Percentiles rank a stretch among this genome's conserved stretches.
Evolutionary conservation across 257 asterid genomes (phyloP).

Genomic region (Handroanthus guayacan): DNA sequence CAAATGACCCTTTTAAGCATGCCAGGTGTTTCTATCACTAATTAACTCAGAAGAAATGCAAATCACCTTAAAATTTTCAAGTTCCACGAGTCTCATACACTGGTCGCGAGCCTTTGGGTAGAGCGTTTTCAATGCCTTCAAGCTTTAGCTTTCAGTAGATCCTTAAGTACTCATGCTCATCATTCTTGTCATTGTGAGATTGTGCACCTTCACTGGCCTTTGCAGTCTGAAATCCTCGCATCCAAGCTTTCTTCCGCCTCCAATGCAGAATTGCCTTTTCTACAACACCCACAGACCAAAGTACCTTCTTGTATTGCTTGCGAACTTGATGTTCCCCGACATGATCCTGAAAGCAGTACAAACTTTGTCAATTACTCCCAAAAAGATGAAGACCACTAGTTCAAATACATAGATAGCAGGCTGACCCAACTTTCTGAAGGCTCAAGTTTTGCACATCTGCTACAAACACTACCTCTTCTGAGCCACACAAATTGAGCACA

Average conservation of each 20-base stretch:
- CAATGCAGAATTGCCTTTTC: slow-evolving; percentile 46
- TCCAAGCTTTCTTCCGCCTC: slow-evolving; percentile 43
- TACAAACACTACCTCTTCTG: background rate
- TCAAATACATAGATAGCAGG: background rate
- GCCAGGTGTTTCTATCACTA: background rate
- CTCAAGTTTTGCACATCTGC: background rate
- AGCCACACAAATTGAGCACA: background rate
- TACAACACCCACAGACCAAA: slow-evolving; percentile 42
- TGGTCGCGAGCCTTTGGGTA: slow-evolving; percentile 45
- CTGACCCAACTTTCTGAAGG: background rate
- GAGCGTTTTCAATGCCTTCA: slow-evolving; percentile 40
- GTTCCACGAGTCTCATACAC: slow-evolving; percentile 37
- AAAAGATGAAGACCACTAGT: background rate
- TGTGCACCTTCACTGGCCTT: slow-evolving; percentile 5
- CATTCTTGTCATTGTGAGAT: slow-evolving; percentile 32
- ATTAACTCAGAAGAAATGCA: background rate
- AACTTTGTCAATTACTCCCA: background rate
- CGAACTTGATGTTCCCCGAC: slow-evolving; percentile 42
- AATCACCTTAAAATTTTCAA: slow-evolving; percentile 37
- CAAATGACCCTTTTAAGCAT: background rate
- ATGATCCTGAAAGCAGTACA: slow-evolving; percentile 36
- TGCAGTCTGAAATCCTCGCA: slow-evolving; percentile 38
- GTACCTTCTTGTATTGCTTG: slow-evolving; percentile 38
- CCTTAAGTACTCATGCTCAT: slow-evolving; percentile 38
- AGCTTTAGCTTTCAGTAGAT: slow-evolving; percentile 34